Evolutionary conservation across 164 flowering plant genomes (phyloP).

Genomic region (grape (Vitis vinifera)): DNA sequence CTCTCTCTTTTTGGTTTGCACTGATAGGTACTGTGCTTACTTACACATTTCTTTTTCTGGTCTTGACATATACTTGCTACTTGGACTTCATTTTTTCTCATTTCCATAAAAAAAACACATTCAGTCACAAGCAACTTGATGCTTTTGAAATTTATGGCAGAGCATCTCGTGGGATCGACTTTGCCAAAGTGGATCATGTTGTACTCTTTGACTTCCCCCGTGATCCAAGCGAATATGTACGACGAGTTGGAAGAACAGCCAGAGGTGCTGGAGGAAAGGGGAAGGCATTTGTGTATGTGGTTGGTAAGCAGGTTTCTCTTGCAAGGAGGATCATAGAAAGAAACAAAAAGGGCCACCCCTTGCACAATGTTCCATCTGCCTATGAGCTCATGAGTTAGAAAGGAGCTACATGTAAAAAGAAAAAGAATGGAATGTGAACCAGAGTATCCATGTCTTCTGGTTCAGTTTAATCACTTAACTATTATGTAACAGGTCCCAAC

Average conservation of each 20-base stretch:
- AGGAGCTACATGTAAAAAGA: neutral
- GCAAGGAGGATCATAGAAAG: conserved; percentile 79
- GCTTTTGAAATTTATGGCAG: conserved; percentile 37
- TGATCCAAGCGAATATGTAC: conserved; percentile 97
- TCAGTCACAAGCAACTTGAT: neutral
- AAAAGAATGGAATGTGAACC: too few relatives aligned
- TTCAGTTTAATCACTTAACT: too few relatives aligned
- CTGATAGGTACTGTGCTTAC: conserved; percentile 72
- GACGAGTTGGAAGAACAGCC: conserved; percentile 99
- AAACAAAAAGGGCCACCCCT: conserved; percentile 85
- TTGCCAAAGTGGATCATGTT: conserved; percentile 85
- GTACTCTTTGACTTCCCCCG: conserved; percentile 96
- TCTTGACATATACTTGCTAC: too few relatives aligned
- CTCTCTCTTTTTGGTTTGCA: conserved; percentile 75
- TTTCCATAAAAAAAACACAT: too few relatives aligned
- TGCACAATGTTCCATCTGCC: conserved; percentile 88
- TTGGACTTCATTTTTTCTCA: too few relatives aligned
- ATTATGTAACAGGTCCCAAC: too few relatives aligned
- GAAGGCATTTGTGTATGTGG: conserved; percentile 82
- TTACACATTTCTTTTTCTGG: too few relatives aligned
- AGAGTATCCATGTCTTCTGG: too few relatives aligned
- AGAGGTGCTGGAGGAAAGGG: conserved; percentile 95
- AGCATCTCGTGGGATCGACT: conserved; percentile 95
- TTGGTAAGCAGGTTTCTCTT: conserved; percentile 94
- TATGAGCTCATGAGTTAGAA: conserved; percentile 28